Percentiles rank a stretch among this genome's conserved stretches.
Evolutionary conservation across 306 rosid genomes (phyloP).

Genomic region (Medicago lupulina): DNA sequence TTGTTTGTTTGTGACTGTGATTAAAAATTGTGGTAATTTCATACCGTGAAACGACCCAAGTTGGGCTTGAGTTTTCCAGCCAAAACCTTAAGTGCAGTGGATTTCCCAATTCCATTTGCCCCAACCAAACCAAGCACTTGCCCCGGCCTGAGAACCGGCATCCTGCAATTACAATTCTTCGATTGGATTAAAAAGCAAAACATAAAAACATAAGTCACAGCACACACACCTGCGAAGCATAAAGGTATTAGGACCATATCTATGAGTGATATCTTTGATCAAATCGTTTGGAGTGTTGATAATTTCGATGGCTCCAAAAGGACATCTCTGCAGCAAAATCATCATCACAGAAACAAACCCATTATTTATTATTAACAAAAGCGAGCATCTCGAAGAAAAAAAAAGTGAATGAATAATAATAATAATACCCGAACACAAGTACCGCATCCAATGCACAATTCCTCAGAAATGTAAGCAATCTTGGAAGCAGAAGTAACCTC

Average conservation of each 20-base stretch:
- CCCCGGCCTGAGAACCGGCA: conserved; percentile 96
- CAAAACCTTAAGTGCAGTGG: conserved; percentile 95
- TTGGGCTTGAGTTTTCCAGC: conserved; percentile 94
- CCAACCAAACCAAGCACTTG: conserved; percentile 98
- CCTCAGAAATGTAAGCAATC: conserved; percentile 94
- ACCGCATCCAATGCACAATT: conserved; percentile 95
- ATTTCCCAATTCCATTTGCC: conserved; percentile 94
- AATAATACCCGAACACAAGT: conserved; percentile 77
- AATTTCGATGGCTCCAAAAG: conserved; percentile 91
- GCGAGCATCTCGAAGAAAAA: background rate
- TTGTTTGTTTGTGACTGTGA: background rate
- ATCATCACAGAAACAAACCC: conserved; percentile 11
- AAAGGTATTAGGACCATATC: conserved; percentile 94
- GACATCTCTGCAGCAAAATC: conserved; percentile 82
- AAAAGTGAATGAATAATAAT: background rate
- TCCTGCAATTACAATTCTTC: conserved; percentile 37
- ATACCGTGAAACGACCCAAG: conserved; percentile 91
- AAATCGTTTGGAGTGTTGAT: conserved; percentile 91
- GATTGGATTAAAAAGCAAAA: too few relatives aligned
- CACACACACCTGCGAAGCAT: conserved; percentile 76
- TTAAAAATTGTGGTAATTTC: background rate
- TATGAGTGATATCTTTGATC: conserved; percentile 89
- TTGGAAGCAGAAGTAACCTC: conserved; percentile 81
- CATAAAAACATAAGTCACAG: too few relatives aligned
- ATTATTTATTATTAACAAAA: background rate